A percentile compares a stretch with the other conserved stretches of the same genome.
Conservation (phyloP, 2,329 filamentous ascomycete species). For the Colletotrichum nymphaeae region DNA sequence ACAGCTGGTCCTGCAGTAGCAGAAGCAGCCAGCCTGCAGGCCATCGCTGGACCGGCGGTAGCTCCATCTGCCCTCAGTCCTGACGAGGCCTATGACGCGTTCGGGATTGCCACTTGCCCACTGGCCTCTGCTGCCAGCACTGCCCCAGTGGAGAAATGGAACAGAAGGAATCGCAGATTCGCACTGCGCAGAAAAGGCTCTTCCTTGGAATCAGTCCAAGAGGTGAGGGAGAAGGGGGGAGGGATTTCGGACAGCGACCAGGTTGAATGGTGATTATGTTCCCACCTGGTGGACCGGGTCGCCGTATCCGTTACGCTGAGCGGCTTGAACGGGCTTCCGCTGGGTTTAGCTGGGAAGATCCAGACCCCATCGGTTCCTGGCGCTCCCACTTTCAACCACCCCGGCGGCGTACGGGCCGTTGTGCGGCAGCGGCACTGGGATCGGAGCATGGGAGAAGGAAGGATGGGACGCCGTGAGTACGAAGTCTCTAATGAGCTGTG, state of each 20-base stretch:
- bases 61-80: conserved; percentile 9
- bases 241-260: background rate
- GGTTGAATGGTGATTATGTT: conserved; percentile 18
- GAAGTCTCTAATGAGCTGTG: conserved; percentile 22
- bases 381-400: background rate
- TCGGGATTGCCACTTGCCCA: conserved; percentile 22
- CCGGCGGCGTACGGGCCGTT: conserved; percentile 25
- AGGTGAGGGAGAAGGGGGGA: background rate
- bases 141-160: conserved; percentile 20
- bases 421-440: conserved; percentile 25
- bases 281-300: conserved; percentile 23
- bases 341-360: conserved; percentile 15
- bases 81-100: conserved; percentile 35
- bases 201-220: background rate
- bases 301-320: conserved; percentile 1
- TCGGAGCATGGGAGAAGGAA: conserved; percentile 14
- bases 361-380: conserved; percentile 7
- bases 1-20: background rate
- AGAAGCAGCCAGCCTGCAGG: background rate
- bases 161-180: background rate
- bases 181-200: background rate
- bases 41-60: background rate
- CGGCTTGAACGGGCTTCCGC: conserved; percentile 13
- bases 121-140: conserved; percentile 16
- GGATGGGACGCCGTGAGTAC: conserved; percentile 16